Base-by-base conservation (phyloP, 148 eudicot genomes). In the Rhododendron ferrugineum region DNA sequence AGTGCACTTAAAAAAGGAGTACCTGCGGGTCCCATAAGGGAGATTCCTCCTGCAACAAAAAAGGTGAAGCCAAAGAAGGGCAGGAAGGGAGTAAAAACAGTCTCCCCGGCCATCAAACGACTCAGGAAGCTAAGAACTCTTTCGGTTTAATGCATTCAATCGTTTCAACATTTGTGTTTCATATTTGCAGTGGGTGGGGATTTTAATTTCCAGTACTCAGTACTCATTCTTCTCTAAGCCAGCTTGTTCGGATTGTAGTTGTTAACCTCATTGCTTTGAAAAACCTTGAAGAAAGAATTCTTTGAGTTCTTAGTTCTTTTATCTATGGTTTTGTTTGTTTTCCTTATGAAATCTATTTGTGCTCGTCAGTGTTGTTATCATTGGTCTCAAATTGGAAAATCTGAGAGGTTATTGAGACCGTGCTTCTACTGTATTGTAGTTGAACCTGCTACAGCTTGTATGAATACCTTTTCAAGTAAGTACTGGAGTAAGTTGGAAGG, bases 1-100 rank as follows among this genome's bases (percentile, higher is more conserved):
- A 96, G 99, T 85, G 99, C 99, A 3, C 93, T 96, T 37, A 96
- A 96, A 89, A 91, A 94, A 90, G 99, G 99, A 18, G 87, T 95
- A 50, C 91, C 96, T 66, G 93, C 99, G 0, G 99, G 99, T 76
- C 99, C 99, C 77, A 86, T 95, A 30, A 90, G 91, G 79, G 99
- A 94, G 84, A 79, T 87, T 80, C 84, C 85, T 34, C 87, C 88
- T 77, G 89, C 84, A 0, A 85, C 32, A 75, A 96, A 93, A 87
- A 96, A 86, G 93, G 83, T 78, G 15, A 94, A 90, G 91, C 86
- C 88, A 91, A 92, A 90, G 87, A 95, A 60, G 77, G 93, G 86
- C 32, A 89, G 84, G 66, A 93, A 90, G 86, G 91, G 84, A 77
- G 64, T 84, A 76, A 95, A 89, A 85, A 89, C 90, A 72, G 82